phyloP scores from a whole-genome alignment of 257 asterid species.

The Solanum arcanum region DNA sequence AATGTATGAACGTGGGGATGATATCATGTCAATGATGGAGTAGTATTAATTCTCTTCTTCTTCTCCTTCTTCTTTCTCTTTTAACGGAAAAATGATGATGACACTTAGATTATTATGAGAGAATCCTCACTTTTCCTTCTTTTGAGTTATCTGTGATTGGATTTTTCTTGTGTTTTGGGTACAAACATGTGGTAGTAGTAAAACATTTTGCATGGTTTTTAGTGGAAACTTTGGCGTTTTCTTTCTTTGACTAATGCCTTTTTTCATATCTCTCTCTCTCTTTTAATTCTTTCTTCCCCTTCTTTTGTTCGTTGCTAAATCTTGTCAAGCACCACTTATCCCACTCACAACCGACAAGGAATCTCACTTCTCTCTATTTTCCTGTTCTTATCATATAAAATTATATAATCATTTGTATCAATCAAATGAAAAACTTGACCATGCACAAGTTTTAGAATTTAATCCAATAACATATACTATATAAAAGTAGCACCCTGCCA shows the following conservation, averaged over 20 bases:
- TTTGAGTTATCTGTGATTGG: neutral
- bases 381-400: neutral
- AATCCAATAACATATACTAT: neutral
- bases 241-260: neutral
- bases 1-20: neutral
- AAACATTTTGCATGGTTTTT: slow-evolving; percentile 20
- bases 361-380: neutral
- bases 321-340: neutral
- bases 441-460: neutral
- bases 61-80: neutral
- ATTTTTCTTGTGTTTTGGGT: neutral
- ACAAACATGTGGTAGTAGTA: neutral
- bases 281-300: neutral
- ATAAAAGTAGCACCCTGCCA: neutral
- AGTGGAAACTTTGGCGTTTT: slow-evolving; percentile 31
- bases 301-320: neutral
- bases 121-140: neutral
- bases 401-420: neutral
- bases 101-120: neutral
- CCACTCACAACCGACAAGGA: slow-evolving; percentile 11
- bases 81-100: neutral
- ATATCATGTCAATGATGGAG: neutral
- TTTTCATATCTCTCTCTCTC: neutral
- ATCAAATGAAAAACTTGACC: neutral
- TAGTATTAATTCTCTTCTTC: neutral